A percentile compares a stretch with the other conserved stretches of the same genome.
Evolutionary conservation across 768 basidiomycete species (phyloP).

Genomic region (Macrocybe gigantea): DNA sequence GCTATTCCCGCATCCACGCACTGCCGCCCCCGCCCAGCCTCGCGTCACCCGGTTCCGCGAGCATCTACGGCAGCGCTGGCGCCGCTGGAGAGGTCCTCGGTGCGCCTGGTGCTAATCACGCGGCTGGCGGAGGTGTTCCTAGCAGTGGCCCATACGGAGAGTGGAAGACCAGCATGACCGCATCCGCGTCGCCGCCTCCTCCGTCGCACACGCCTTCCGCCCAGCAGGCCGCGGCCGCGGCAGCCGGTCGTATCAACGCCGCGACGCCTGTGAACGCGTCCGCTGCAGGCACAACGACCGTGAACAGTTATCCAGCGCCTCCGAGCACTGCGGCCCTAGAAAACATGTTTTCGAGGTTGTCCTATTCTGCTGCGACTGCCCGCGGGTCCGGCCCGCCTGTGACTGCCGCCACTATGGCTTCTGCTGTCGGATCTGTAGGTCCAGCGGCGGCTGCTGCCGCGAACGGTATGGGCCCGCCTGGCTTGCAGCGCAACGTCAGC

Average conservation of each 20-base stretch:
- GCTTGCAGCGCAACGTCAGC: constrained; percentile 30
- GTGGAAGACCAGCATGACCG: constrained; percentile 9
- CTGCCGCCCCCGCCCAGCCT: constrained; percentile 36
- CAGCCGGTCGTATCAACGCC: constrained; percentile 1
- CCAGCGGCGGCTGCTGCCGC: constrained; percentile 10
- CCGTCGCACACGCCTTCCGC: too few species aligned
- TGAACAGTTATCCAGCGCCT: too few species aligned
- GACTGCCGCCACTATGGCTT: constrained; percentile 7
- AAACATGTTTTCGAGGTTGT: constrained; percentile 49
- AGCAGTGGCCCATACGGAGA: constrained; percentile 23
- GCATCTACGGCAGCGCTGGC: constrained; percentile 9
- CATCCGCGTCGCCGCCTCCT: too few species aligned
- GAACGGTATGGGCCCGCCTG: constrained; percentile 25
- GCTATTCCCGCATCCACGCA: constrained; percentile 86
- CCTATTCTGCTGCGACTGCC: constrained; percentile 43
- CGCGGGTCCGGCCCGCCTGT: constrained; percentile 16
- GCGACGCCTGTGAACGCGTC: constrained; percentile 10
- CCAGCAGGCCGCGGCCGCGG: too few species aligned
- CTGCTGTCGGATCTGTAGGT: neutral
- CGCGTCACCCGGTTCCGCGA: constrained; percentile 25
- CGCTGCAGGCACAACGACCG: too few species aligned
- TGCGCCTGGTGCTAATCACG: constrained; percentile 8
- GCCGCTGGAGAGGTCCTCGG: neutral
- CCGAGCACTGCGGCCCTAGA: constrained; percentile 27
- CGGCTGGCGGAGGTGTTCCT: constrained; percentile 4